Base-by-base conservation (phyloP, 176 grass and related monocot genomes). In the Zea luxurians region DNA sequence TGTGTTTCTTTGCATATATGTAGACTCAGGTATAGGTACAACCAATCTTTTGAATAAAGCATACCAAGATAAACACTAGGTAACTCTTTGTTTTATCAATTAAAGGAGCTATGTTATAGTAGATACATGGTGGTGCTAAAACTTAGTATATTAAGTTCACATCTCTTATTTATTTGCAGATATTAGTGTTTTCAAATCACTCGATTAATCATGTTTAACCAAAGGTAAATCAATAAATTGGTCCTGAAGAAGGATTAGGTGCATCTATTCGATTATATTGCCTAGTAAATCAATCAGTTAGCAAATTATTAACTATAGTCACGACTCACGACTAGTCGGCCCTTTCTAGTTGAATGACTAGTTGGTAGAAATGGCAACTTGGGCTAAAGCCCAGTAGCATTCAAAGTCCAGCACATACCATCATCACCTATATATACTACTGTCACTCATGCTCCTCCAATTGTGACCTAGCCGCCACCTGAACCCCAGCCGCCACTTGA, bases 351-450 rank as follows among this genome's bases (percentile, higher is more conserved):
- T 55, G 53, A 55, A 7, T n/a, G 6, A 55, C 52, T 55, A 55
- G 53, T 55, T 55, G 16, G 53, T n/a, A 55, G 6, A 55, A 55
- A 55, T 55, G 53, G 53, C 7, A 55, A n/a, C 53, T n/a, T 18
- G 53, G 53, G 53, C 16, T 55, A 17, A n/a, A 55, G 16, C 53
- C 53, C 53, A 55, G 7, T 8, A n/a, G 53, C 53, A 55, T 55
- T 55, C 53, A 55, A 55, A 17, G 53, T 55, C 16, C 53, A 55
- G 53, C 53, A 16, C 53, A 18, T n/a, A 55, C 16, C 16, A 55
- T 55, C 53, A 55, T 55, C 53, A 55, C 53, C 16, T 55, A 55
- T 55, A 55, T 55, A 55, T 55, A 55, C 53, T 55, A 55, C 53
- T 18, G n/a, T n/a, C 17, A 55, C 53, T 55, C 2, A 6, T 16